Conservation (phyloP, 768 basidiomycete genomes). For the Glaciozyma martinii region DNA sequence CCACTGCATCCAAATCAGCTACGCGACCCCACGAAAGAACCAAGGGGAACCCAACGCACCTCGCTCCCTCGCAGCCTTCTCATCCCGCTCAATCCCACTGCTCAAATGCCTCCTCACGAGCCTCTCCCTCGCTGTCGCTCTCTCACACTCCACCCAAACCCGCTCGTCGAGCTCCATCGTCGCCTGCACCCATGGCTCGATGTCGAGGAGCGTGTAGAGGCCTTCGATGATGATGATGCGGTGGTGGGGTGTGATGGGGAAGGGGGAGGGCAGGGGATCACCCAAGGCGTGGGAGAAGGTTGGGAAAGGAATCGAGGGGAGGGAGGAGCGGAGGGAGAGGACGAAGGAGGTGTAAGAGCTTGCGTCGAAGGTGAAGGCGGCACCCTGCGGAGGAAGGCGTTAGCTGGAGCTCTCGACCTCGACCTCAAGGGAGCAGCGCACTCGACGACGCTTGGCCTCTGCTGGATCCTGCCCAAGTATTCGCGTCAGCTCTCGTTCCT, state of each 20-base stretch:
- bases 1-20: slow-evolving; percentile 15
- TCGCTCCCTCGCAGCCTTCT: slow-evolving; percentile 20
- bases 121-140: slow-evolving; percentile 32
- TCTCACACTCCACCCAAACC: slow-evolving; percentile 52
- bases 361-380: slow-evolving; percentile 85
- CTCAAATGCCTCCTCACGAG: slow-evolving; percentile 36
- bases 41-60: slow-evolving; percentile 13
- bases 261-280: slow-evolving; percentile 60
- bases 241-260: slow-evolving; percentile 54
- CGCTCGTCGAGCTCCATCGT: slow-evolving; percentile 62
- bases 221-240: slow-evolving; percentile 82
- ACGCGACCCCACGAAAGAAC: background rate
- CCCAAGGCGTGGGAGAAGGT: slow-evolving; percentile 81
- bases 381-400: slow-evolving; percentile 46
- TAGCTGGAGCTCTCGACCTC: no score
- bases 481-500: background rate
- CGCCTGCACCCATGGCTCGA: slow-evolving; percentile 63
- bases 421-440: slow-evolving; percentile 19
- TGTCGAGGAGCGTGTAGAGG: slow-evolving; percentile 69
- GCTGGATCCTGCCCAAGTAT: slow-evolving; percentile 48
- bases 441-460: slow-evolving; percentile 63
- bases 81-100: slow-evolving; percentile 34
- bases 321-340: slow-evolving; percentile 45
- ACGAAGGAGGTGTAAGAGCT: slow-evolving; percentile 63
- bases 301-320: slow-evolving; percentile 50